Evolutionary conservation across 345 rosid genomes (phyloP), one percentile per base, ranked within the genome.

Genomic region (Erysimum cheiranthoides): DNA sequence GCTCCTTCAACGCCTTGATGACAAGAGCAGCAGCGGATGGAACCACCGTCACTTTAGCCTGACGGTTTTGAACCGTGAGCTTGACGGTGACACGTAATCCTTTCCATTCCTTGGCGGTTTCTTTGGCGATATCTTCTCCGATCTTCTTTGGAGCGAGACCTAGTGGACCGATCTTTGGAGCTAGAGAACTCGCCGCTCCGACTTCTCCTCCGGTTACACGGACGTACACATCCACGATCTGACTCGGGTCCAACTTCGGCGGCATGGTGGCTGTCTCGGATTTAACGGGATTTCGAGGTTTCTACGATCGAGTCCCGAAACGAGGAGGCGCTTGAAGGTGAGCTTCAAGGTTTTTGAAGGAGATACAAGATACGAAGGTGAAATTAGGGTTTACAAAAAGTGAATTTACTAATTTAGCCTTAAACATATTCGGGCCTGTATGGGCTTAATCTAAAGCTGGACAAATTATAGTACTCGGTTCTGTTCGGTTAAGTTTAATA

Each of bases 71-170:
- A 17, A 90, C 96, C 13, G 96, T 90, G 1, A 90, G 88, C 78
- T 90, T 90, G 32, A 89, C 96, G 0, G 92, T 90, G 4, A 90
- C 96, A 10, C 93, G 90, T 6, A 90, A 71, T 53, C 89, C 89
- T 70, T 86, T 86, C 89, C 89, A 86, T 51, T 86, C 89, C 60
- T 84, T 86, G n/a, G 85, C 85, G 0, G 87, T 86, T 70, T 86
- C 89, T 59, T 86, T 86, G 10, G 89, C 89, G 43, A 86, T 86
- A 54, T 86, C 89, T 66, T 88, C 96, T 75, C 96, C 96, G 71
- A 88, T 88, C 83, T 89, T 89, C 84, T 89, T 89, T 0, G 95
- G 95, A 12, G 95, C 89, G 32, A 89, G 89, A 84, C 95, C 96
- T 10, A 88, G 83, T 2, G 92, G 95, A 34, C 95, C 92, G 77